Evolutionary conservation across 257 asterid species (phyloP), one percentile per base, ranked within the genome.

Genomic region (Solanum ossicruentum): DNA sequence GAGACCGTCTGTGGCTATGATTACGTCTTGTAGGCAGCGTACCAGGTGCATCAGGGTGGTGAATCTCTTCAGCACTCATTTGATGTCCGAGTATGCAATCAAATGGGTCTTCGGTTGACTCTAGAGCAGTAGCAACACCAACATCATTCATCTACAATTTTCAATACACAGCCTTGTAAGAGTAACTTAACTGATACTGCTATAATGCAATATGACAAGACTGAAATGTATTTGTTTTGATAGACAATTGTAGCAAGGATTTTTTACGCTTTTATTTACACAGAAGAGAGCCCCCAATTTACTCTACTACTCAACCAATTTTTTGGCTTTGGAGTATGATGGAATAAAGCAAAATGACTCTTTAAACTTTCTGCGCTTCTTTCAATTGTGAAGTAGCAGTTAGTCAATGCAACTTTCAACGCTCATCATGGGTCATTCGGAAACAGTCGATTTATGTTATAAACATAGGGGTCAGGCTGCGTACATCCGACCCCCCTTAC

Each of bases 51-150:
- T 86, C 86, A 17, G 91, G 49, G 41, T 13, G 86, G 57, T 84
- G 84, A 84, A 12, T 88, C 85, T 87, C 90, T 56, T 85, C 89
- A 13, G 66, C 83, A 77, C 69, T 86, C 81, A 52, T 93, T 43
- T 92, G 79, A 84, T 20, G 32, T 89, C 95, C 96, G 18, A 94
- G 90, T 51, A 95, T 75, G 84, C 92, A 88, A 84, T 94, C 97
- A 70, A 95, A 92, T 39, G 98, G 97, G 85, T 89, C 85, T 83
- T 84, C 92, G n/a, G 28, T 63, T 78, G 79, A 78, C 49, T 78
- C 83, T 78, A 78, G 83, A 51, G 26, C 63, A 28, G 41, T 65
- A 78, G 49, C 65, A 87, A 70, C 88, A 32, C 20, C 47, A 20
- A 43, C 91, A 80, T 87, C 47, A 75, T 73, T 86, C 84, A 73